Percentiles rank a stretch among this genome's conserved stretches.
These are phyloP conservation scores for Microcyclospora pomicola DNA, from an alignment of 2,329 filamentous ascomycete species.

Conservation along the genomic window DNA sequence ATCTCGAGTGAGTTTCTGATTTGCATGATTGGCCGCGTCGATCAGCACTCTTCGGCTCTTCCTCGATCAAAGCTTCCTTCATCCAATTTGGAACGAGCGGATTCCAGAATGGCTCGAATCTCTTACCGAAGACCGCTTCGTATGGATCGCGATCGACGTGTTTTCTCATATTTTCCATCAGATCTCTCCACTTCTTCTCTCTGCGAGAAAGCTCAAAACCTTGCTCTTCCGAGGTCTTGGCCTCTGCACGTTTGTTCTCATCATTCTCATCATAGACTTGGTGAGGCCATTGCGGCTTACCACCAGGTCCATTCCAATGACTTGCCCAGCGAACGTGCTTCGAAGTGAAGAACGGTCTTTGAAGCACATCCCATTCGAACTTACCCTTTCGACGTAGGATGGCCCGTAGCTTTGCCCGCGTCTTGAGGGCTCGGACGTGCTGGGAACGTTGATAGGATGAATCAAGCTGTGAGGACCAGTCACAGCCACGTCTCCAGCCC, in stretches of 20 bases:
- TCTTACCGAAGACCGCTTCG: constrained; percentile 29
- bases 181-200: constrained; percentile 21
- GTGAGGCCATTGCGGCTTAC: not conserved
- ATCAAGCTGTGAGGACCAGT: constrained; percentile 20
- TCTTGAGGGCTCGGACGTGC: constrained; percentile 18
- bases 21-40: constrained; percentile 1
- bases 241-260: constrained; percentile 2
- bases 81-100: constrained; percentile 19
- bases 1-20: not conserved
- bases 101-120: constrained; percentile 23
- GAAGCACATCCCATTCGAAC: constrained; percentile 18
- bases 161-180: constrained; percentile 21
- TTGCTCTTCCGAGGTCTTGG: constrained; percentile 4
- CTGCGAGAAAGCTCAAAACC: constrained; percentile 17
- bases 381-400: constrained; percentile 17
- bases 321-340: constrained; percentile 18
- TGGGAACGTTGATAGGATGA: constrained; percentile 18
- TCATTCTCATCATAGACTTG: constrained; percentile 6
- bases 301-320: constrained; percentile 10
- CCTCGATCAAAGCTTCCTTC: constrained; percentile 10
- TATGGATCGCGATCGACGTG: constrained; percentile 29
- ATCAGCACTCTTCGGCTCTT: constrained; percentile 3
- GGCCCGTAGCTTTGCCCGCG: constrained; percentile 19
- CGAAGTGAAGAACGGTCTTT: constrained; percentile 15
- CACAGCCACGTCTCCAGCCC: constrained; percentile 11